Evolutionary conservation across 805 yeast species (phyloP).

Genomic region (Barnettozyma populi): DNA sequence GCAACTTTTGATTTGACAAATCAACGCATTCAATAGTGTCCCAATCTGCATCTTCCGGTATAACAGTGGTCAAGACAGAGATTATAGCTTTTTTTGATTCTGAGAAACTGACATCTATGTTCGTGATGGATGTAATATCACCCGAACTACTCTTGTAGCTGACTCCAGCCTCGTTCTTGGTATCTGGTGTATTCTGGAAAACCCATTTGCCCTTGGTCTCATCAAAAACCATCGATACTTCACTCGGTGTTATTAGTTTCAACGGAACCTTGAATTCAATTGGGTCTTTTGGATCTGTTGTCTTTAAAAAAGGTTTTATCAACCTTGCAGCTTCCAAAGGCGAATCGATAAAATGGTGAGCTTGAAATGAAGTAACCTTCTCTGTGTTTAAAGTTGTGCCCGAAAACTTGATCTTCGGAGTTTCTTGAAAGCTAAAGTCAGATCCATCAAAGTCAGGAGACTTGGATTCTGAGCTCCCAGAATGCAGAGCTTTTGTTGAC

Average conservation of each 20-base stretch:
- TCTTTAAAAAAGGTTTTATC: constrained; percentile 10
- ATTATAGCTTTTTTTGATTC: constrained; percentile 38
- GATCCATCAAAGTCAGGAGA: constrained; percentile 9
- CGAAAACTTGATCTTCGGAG: constrained; percentile 13
- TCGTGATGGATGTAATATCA: constrained; percentile 12
- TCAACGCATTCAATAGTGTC: constrained; percentile 31
- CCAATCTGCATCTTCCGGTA: constrained; percentile 36
- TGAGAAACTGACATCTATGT: constrained; percentile 37
- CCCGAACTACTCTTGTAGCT: constrained; percentile 28
- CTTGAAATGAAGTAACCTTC: constrained; percentile 18
- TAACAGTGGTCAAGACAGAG: constrained; percentile 35
- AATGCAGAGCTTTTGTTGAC: background rate
- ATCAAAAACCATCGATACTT: constrained; percentile 22
- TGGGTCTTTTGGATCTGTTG: background rate
- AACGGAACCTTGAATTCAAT: constrained; percentile 11
- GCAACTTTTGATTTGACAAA: constrained; percentile 29
- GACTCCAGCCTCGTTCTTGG: constrained; percentile 36
- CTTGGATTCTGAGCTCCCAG: background rate
- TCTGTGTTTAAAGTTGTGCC: constrained; percentile 15
- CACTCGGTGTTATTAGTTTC: constrained; percentile 21
- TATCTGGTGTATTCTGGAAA: constrained; percentile 4
- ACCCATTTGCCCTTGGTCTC: constrained; percentile 16
- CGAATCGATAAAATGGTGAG: constrained; percentile 15
- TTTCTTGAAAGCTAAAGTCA: constrained; percentile 23
- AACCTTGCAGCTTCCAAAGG: constrained; percentile 24